phyloP scores from a whole-genome alignment of 192 early-diverging fungal genomes.

The Spizellomyces sp. region DNA sequence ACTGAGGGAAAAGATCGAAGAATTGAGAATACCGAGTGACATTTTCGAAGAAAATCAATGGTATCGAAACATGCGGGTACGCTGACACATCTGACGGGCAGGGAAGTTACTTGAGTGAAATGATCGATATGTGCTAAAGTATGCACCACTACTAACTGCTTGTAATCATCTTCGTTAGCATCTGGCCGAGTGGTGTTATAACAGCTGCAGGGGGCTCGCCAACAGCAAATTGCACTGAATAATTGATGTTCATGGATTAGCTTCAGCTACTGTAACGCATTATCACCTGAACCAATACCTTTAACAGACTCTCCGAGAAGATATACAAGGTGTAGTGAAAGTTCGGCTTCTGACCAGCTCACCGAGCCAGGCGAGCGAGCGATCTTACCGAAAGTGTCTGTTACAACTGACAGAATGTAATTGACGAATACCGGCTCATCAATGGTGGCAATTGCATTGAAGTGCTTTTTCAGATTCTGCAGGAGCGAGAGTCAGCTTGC shows the following conservation, averaged over 20 bases:
- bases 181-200: conserved; percentile 57
- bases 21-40: conserved; percentile 70
- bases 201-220: conserved; percentile 17
- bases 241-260: neutral
- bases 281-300: conserved; percentile 45
- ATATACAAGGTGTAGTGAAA: conserved; percentile 73
- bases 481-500: too few species aligned
- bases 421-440: conserved; percentile 60
- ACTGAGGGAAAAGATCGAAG: conserved; percentile 65
- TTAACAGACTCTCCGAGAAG: conserved; percentile 71
- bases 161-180: conserved; percentile 66
- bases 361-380: conserved; percentile 24
- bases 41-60: conserved; percentile 76
- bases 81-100: conserved; percentile 59
- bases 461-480: conserved; percentile 43
- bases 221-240: conserved; percentile 5
- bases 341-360: conserved; percentile 74
- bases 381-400: conserved; percentile 63
- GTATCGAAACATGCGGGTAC: conserved; percentile 74
- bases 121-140: conserved; percentile 36
- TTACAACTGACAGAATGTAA: conserved; percentile 64
- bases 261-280: neutral
- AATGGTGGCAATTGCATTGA: conserved; percentile 75
- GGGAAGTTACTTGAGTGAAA: conserved; percentile 18
- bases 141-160: conserved; percentile 49